A percentile compares a stretch with the other conserved stretches of the same genome.
Conservation (phyloP, 768 basidiomycete genomes). For the Tulasnella sp. region DNA sequence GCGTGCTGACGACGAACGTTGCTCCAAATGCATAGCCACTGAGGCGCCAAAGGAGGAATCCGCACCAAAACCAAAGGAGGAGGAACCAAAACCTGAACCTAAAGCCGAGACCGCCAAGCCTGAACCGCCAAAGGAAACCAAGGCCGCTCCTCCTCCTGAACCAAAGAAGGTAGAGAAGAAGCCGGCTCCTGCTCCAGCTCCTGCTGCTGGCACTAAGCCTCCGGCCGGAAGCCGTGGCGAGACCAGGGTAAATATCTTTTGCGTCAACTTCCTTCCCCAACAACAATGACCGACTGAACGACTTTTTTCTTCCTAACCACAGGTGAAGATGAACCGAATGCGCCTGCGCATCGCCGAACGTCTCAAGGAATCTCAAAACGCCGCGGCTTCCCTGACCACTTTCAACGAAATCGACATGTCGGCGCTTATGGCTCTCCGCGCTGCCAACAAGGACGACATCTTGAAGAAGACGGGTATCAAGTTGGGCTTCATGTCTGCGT, state of each 20-base stretch:
- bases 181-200: constrained; percentile 30
- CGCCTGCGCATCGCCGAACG: constrained; percentile 93
- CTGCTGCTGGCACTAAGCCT: constrained; percentile 26
- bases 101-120: background rate
- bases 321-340: constrained; percentile 99
- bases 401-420: constrained; percentile 99
- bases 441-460: constrained; percentile 85
- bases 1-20: constrained; percentile 26
- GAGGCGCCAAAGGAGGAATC: constrained; percentile 33
- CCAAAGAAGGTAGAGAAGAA: constrained; percentile 35
- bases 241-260: constrained; percentile 54
- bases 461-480: constrained; percentile 91
- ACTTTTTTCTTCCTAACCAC: background rate
- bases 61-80: constrained; percentile 14
- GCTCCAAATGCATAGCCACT: constrained; percentile 30
- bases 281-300: background rate
- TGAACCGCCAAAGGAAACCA: constrained; percentile 25
- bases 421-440: constrained; percentile 84
- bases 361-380: constrained; percentile 95
- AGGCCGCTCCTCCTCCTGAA: constrained; percentile 23
- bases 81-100: background rate
- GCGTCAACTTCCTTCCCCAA: background rate
- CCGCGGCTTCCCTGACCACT: constrained; percentile 91
- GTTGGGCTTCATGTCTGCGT: constrained; percentile 97
- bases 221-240: constrained; percentile 60